Conservation (phyloP, 805 yeast genomes). For the Metschnikowia noctiluminum region DNA sequence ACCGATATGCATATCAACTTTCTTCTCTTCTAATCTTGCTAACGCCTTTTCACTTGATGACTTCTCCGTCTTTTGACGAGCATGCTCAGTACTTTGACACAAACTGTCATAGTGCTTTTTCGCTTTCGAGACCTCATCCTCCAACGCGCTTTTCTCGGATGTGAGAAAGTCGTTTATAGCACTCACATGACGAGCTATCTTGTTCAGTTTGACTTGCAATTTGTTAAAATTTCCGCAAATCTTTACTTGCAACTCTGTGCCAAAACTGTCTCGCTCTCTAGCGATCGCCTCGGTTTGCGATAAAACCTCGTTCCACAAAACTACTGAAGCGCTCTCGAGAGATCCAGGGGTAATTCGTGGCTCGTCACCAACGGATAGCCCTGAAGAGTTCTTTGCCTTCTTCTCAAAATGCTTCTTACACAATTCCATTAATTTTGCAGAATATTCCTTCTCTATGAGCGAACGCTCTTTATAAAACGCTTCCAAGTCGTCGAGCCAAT, state of each 20-base stretch:
- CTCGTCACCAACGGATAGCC: constrained; percentile 81
- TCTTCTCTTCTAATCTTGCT: constrained; percentile 57
- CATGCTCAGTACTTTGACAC: constrained; percentile 76
- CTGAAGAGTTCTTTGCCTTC: constrained; percentile 66
- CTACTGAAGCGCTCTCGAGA: constrained; percentile 79
- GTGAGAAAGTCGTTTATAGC: constrained; percentile 57
- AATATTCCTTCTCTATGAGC: constrained; percentile 76
- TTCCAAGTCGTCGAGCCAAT: constrained; percentile 77
- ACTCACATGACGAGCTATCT: constrained; percentile 53
- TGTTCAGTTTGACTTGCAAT: constrained; percentile 51
- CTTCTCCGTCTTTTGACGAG: constrained; percentile 71
- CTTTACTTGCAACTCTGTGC: constrained; percentile 56
- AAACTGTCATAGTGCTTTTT: constrained; percentile 78
- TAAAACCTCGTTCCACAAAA: constrained; percentile 86
- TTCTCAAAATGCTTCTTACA: constrained; percentile 68
- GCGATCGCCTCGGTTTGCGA: constrained; percentile 80
- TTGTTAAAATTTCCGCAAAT: constrained; percentile 59
- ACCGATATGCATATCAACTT: constrained; percentile 79
- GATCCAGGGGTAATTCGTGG: constrained; percentile 96
- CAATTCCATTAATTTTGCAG: constrained; percentile 60
- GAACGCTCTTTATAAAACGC: constrained; percentile 83
- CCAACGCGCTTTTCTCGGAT: constrained; percentile 45
- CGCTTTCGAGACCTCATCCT: constrained; percentile 56
- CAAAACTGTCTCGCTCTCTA: constrained; percentile 57
- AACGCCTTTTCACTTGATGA: constrained; percentile 46